phyloP scores from a whole-genome alignment of 371 early-diverging fungal species.

The Conidiobolus incongruus region DNA sequence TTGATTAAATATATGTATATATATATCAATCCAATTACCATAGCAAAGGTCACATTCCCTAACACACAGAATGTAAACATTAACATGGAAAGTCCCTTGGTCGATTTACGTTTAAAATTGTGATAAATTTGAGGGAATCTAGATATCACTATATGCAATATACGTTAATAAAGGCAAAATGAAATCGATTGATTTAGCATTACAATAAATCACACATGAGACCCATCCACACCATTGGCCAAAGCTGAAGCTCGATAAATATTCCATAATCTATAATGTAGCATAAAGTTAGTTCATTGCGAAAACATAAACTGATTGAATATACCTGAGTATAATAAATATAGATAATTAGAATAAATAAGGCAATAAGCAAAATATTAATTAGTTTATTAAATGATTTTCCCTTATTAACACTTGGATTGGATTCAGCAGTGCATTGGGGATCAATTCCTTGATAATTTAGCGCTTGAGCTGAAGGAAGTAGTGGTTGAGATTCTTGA shows the following conservation, averaged over 20 bases:
- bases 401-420: no score
- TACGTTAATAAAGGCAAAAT: neutral
- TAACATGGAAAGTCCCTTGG: slow-evolving; percentile 43
- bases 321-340: no score
- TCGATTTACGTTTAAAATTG: slow-evolving; percentile 41
- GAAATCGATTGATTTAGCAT: neutral
- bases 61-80: slow-evolving; percentile 68
- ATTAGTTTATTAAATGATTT: no score
- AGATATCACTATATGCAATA: slow-evolving; percentile 10
- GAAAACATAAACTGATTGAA: neutral
- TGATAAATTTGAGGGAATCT: slow-evolving; percentile 67
- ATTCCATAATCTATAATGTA: neutral
- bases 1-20: no score
- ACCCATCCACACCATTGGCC: neutral
- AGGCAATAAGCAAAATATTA: no score
- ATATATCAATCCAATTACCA: no score
- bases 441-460: no score
- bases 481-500: no score
- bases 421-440: no score
- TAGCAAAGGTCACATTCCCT: slow-evolving; percentile 48
- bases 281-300: neutral
- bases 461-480: no score
- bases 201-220: neutral
- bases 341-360: no score
- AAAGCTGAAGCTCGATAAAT: neutral